Base-by-base conservation (phyloP, 2,329 filamentous ascomycete genomes). In the Zymoseptoria ardabiliae region DNA sequence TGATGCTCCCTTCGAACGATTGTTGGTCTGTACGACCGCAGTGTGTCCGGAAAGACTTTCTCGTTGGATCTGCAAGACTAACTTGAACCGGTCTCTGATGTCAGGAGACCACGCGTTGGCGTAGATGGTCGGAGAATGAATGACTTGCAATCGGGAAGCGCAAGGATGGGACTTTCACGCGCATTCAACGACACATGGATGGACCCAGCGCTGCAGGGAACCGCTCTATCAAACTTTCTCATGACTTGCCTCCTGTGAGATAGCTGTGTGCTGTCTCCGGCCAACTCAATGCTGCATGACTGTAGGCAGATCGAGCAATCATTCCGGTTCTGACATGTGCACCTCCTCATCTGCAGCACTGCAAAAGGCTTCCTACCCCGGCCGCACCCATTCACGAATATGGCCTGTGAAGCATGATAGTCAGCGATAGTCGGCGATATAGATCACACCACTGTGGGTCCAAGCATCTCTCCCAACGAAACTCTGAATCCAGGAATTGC, bases 301-400 rank as follows among this genome's bases (percentile, higher is more conserved):
- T 9, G 8, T 6, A 45, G 13, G 17, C 17, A n/a, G 4, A 45
- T 45, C 13, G 13, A n/a, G 17, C 35, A 45, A 45, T 17, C 10
- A 4, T 6, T 17, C 35, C 35, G 13, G 4, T n/a, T 45, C 13
- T 41, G 35, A 55, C 56, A 55, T 50, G 53, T 21, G 54, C 25
- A 59, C 53, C 54, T 51, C 49, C 53, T 55, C 53, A 51, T 23
- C 57, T 30, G 50, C 19, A 53, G 48, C 50, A 28, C 25, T 23
- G 59, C 57, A 23, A 76, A 78, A 45, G 35, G 11, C 13, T 45
- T 45, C 35, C 35, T 45, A 45, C 4, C 35, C 35, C 5, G 88
- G 88, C 62, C 88, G 81, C 65, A 85, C 82, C 88, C 88, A 91
- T 30, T 88, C 90, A 61, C 85, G 83, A 63, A 91, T 82, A 72